Conservation (phyloP, 2,329 filamentous ascomycete species). For the Macrophomina pseudophaseolina region DNA sequence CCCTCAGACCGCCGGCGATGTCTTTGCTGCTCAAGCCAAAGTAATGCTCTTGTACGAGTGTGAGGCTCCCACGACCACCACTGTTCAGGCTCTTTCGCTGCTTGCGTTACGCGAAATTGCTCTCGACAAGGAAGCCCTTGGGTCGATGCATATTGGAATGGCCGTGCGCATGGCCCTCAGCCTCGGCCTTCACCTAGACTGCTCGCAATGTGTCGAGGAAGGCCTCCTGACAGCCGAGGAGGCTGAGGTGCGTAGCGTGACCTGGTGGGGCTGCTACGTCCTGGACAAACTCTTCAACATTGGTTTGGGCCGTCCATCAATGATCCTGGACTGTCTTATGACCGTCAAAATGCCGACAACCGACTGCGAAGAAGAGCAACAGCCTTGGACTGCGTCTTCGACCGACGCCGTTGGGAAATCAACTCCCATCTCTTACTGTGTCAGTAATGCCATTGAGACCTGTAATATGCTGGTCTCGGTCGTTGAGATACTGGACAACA, state of each 20-base stretch:
- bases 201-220: not conserved
- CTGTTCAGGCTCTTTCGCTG: not conserved
- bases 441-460: not conserved
- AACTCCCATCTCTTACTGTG: not conserved
- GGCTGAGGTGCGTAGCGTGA: conserved; percentile 4
- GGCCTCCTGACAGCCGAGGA: not conserved
- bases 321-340: not conserved
- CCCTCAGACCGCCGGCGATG: not conserved
- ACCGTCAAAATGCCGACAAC: not conserved
- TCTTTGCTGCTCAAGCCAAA: conserved; percentile 5
- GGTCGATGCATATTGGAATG: conserved; percentile 9
- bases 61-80: conserved; percentile 1
- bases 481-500: not conserved
- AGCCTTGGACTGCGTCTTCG: not conserved
- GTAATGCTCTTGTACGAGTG: not conserved
- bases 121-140: not conserved
- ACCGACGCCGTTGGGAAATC: not conserved
- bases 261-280: conserved; percentile 16
- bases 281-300: conserved; percentile 6
- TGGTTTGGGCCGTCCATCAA: conserved; percentile 4
- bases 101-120: not conserved
- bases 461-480: not conserved
- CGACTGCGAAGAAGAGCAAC: not conserved
- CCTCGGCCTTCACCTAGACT: conserved; percentile 15
- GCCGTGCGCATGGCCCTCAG: not conserved